Base-by-base conservation (phyloP, 2,329 filamentous ascomycete genomes). In the Cryphonectria parasitica region DNA sequence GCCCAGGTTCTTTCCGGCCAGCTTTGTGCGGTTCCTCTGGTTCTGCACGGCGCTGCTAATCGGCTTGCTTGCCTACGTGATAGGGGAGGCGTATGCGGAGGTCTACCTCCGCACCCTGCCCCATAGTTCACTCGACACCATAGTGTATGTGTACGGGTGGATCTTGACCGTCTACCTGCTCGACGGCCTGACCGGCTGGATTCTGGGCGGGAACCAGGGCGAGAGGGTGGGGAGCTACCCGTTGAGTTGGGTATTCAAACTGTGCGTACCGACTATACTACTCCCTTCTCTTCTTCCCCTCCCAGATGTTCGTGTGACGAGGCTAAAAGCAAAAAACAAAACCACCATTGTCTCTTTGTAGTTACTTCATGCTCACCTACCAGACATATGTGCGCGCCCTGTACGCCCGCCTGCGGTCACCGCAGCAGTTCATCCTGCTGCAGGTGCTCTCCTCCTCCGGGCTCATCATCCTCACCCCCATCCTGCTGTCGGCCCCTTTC, bases 61-160 rank as follows among this genome's bases (percentile, higher is more conserved):
- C 60, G 89, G 87, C 17, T 82, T 92, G 74, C 82, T 91, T 75
- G 90, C 89, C 19, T 91, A 91, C 78, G 86, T 91, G 13, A 83
- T 91, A 74, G 90, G 90, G 77, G 90, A 92, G 78, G 88, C 88
- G 0, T 91, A 91, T 77, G 89, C 89, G 22, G 90, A 91, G 80
- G 87, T 91, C 17, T 92, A 92, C 74, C 82, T 92, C 52, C 84
- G 88, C 54, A 91, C 90, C 0, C 80, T 92, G 69, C 90, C 90
- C 5, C 90, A 92, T 76, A 86, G 87, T 79, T 91, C 86, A 71
- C 82, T 89, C 73, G 89, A 91, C 77, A 91, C 89, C 0, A 87
- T 92, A 67, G 83, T 90, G 15, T 92, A 92, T 76, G 90, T 92
- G 64, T 92, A 91, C 77, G 90, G 88, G 65, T 92, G 90, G 90